A percentile compares a stretch with the other conserved stretches of the same genome.
Evolutionary conservation across 495 filamentous ascomycete genomes (phyloP).

Genomic region (Hypoxylon lenormandii): DNA sequence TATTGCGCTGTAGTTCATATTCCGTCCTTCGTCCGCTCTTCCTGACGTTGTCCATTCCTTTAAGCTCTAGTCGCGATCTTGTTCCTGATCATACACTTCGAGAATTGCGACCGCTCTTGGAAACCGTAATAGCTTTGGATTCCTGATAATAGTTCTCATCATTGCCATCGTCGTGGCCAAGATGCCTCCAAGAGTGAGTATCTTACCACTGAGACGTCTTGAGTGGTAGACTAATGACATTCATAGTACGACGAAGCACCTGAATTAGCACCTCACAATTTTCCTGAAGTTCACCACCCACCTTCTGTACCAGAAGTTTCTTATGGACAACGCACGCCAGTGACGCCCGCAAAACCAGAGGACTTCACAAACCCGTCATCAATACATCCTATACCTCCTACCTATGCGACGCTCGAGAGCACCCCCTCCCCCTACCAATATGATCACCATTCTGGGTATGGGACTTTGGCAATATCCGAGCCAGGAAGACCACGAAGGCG

Average conservation of each 20-base stretch:
- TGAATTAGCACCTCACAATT: conserved; percentile 55
- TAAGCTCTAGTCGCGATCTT: conserved; percentile 27
- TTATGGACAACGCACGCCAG: conserved; percentile 22
- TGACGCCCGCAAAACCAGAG: conserved; percentile 30
- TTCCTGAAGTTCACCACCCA: conserved; percentile 54
- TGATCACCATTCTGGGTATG: conserved; percentile 22
- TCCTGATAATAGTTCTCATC: conserved; percentile 8
- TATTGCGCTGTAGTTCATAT: conserved; percentile 35
- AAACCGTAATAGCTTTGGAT: not conserved
- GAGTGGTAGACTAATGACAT: conserved; percentile 12
- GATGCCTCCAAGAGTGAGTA: conserved; percentile 44
- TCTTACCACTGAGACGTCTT: not conserved
- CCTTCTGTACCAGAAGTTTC: conserved; percentile 39
- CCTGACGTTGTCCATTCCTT: conserved; percentile 8
- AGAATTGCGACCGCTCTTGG: conserved; percentile 1
- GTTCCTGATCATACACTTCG: conserved; percentile 27
- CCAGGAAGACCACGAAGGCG: conserved; percentile 19
- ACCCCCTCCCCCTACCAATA: conserved; percentile 29
- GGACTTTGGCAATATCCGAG: conserved; percentile 25
- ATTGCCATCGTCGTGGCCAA: not conserved
- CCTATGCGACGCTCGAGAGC: conserved; percentile 19
- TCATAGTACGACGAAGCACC: conserved; percentile 55
- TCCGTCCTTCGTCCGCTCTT: conserved; percentile 12
- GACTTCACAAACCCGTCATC: conserved; percentile 21
- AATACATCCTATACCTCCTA: conserved; percentile 16